Evolutionary conservation across 441 rosid genomes (phyloP).

Genomic region (Mallotus repandus): DNA sequence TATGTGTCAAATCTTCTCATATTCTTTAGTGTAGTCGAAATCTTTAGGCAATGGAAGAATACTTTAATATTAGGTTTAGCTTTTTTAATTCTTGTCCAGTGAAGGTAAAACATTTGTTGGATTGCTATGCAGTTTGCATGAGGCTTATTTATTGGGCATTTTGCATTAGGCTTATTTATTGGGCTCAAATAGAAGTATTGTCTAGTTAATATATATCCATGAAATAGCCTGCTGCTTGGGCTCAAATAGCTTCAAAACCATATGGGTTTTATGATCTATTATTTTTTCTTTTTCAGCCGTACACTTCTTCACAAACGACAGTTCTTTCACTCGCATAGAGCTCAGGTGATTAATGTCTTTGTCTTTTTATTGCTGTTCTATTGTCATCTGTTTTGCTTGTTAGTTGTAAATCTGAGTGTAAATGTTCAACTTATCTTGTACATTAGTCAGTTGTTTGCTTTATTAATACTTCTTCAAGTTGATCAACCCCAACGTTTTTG

Average conservation of each 20-base stretch:
- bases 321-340: slow-evolving; percentile 98
- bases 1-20: slow-evolving; percentile 35
- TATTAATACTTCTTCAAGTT: slow-evolving; percentile 1
- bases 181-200: background rate
- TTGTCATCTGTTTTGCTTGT: slow-evolving; percentile 19
- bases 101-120: slow-evolving; percentile 6
- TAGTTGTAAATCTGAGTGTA: background rate
- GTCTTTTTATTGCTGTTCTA: background rate
- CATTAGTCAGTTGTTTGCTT: background rate
- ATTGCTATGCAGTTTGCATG: background rate
- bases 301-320: slow-evolving; percentile 85
- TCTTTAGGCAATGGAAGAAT: background rate
- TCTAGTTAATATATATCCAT: background rate
- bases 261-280: slow-evolving; percentile 23
- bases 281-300: slow-evolving; percentile 50
- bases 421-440: background rate
- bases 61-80: background rate
- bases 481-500: background rate
- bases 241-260: slow-evolving; percentile 1
- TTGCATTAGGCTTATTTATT: background rate
- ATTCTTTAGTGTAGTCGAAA: background rate
- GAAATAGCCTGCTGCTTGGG: slow-evolving; percentile 5
- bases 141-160: background rate
- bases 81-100: background rate
- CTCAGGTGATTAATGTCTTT: slow-evolving; percentile 62